phyloP scores from a whole-genome alignment of 176 grass and related monocot genomes.

The Bonia amplexicaulis region DNA sequence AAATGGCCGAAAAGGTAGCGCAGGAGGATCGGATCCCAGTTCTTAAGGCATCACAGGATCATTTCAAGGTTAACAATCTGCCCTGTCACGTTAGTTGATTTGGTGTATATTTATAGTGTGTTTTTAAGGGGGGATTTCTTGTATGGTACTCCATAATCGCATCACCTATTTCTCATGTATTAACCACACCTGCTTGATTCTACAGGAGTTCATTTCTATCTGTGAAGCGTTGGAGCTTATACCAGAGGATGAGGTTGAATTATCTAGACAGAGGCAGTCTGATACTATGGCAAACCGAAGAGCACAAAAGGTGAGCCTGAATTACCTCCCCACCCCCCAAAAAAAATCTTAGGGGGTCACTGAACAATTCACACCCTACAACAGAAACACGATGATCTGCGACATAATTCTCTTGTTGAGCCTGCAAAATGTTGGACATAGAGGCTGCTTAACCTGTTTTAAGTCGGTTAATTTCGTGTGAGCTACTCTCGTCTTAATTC shows the following conservation, averaged over 20 bases:
- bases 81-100: background rate
- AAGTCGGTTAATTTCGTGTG: background rate
- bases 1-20: constrained; percentile 65
- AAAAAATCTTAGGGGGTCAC: background rate
- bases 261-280: constrained; percentile 26
- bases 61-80: constrained; percentile 59
- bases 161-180: background rate
- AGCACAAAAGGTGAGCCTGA: constrained; percentile 63
- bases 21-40: constrained; percentile 57
- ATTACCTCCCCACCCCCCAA: background rate
- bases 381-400: background rate
- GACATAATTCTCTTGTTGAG: background rate
- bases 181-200: background rate
- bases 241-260: constrained; percentile 62
- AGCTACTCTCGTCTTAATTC: background rate
- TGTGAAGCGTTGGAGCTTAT: constrained; percentile 84
- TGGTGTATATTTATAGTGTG: background rate
- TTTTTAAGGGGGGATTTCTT: background rate
- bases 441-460: background rate
- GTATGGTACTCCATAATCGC: background rate
- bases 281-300: constrained; percentile 51
- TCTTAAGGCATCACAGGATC: constrained; percentile 60
- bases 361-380: background rate
- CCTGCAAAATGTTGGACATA: background rate
- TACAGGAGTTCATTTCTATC: constrained; percentile 79